Conservation (phyloP, 352 stramenopile genomes). For the Hyaloperonospora brassicae region DNA sequence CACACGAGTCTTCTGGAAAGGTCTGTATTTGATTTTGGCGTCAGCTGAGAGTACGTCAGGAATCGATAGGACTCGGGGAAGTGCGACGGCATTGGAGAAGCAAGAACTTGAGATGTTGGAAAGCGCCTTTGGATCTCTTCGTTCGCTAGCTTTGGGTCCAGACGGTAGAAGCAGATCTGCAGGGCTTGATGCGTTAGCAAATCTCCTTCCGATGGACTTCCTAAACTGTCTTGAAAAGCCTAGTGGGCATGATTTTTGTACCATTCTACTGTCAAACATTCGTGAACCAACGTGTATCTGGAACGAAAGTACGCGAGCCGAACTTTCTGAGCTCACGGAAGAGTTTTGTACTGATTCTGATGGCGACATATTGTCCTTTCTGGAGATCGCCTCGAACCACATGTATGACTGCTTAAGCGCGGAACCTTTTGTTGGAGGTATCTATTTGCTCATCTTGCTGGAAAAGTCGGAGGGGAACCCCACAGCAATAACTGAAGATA, state of each 20-base stretch:
- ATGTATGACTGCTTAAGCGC: slow-evolving; percentile 76
- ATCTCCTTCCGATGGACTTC: slow-evolving; percentile 65
- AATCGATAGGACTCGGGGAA: slow-evolving; percentile 29
- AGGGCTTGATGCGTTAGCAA: slow-evolving; percentile 52
- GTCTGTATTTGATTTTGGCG: slow-evolving; percentile 64
- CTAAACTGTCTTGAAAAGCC: slow-evolving; percentile 63
- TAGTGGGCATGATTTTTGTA: slow-evolving; percentile 67
- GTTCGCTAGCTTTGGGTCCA: slow-evolving; percentile 48
- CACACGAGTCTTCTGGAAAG: slow-evolving; percentile 73
- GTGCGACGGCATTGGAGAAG: slow-evolving; percentile 37
- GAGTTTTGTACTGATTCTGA: slow-evolving; percentile 56
- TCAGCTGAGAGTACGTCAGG: slow-evolving; percentile 49
- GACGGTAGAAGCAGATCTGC: slow-evolving; percentile 45
- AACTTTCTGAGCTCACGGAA: slow-evolving; percentile 68
- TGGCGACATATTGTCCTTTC: slow-evolving; percentile 49
- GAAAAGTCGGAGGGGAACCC: slow-evolving; percentile 52
- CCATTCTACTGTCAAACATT: slow-evolving; percentile 60
- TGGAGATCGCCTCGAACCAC: slow-evolving; percentile 63
- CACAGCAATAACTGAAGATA: slow-evolving; percentile 39
- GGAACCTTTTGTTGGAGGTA: slow-evolving; percentile 58
- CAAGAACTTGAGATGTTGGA: slow-evolving; percentile 71
- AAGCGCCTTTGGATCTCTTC: slow-evolving; percentile 56
- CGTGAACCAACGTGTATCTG: slow-evolving; percentile 72
- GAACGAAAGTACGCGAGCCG: slow-evolving; percentile 49
- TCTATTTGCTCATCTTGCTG: slow-evolving; percentile 62